Evolutionary conservation across 2,329 filamentous ascomycete genomes (phyloP), one percentile per base, ranked within the genome.

Genomic region (Trichoderma arundinaceum): DNA sequence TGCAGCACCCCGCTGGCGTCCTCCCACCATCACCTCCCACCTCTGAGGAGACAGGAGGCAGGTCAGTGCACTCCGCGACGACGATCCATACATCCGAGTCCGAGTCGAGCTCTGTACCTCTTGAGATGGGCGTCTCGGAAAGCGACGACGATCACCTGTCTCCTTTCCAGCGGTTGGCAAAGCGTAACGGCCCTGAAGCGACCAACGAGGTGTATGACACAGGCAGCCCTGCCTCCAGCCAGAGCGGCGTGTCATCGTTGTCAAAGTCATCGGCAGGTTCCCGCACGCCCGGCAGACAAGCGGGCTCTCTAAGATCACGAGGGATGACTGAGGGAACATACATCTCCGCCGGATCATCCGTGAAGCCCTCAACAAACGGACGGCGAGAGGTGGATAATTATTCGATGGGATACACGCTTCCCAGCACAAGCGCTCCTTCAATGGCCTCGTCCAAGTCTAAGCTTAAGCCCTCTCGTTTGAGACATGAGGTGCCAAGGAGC

Each of bases 21-120:
- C 84, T 93, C 13, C 91, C 92, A 35, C 91, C 93, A 0, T 93
- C 91, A 1, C 92, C 92, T 12, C 92, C 92, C 1, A 91, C 94
- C 46, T 94, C 91, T 0, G 90, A 93, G 72, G 89, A 93, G 72
- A 85, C 88, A 66, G 83, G 81, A 63, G 84, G 88, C 51, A 82
- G 83, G 71, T 79, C 78, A 7, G 77, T 79, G 19, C 78, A 79
- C 8, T 81, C 79, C 2, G 77, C 80, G 3, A 81, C 82, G 0
- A 81, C 81, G 19, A 83, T 82, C 44, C 74, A 76, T 17, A 81
- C 79, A 2, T 85, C 83, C 6, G 84, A 86, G 71, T 85, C 84
- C 0, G 86, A 85, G 68, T 79, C 80, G 17, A 82, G 82, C 57
- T 84, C 84, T 13, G 82, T 86, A 38, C 83, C 83, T 6, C 78